Conservation (phyloP, 441 rosid genomes). For the Eruca vesicaria region DNA sequence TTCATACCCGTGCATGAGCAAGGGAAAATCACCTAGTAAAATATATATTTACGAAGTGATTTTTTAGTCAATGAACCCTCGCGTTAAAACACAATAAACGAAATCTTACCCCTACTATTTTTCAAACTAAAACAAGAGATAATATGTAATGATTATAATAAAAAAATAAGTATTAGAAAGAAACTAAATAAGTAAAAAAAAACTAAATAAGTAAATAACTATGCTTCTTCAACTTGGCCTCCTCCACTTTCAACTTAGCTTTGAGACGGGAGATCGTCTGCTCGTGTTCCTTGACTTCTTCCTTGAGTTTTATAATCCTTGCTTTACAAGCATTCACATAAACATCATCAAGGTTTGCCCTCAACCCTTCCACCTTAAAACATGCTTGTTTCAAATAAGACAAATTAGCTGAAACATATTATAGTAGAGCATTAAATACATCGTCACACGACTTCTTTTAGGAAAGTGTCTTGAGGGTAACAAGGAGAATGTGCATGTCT, state of each 20-base stretch:
- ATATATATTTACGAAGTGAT: too few species aligned
- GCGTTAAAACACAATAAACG: too few species aligned
- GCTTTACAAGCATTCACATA: not conserved
- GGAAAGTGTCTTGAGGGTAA: slow-evolving; percentile 11
- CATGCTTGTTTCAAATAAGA: slow-evolving; percentile 7
- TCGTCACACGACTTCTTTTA: slow-evolving; percentile 7
- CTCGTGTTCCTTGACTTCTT: too few species aligned
- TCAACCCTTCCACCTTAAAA: slow-evolving; percentile 12
- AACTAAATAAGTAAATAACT: not conserved
- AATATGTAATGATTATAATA: too few species aligned
- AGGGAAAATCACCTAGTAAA: too few species aligned
- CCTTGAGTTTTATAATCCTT: too few species aligned
- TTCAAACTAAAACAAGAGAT: too few species aligned
- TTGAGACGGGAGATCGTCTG: not conserved
- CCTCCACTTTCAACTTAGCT: not conserved
- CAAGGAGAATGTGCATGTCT: slow-evolving; percentile 2
- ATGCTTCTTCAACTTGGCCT: too few species aligned
- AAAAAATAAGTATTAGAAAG: too few species aligned
- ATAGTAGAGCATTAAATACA: not conserved
- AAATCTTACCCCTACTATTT: too few species aligned
- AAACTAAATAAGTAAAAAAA: not conserved
- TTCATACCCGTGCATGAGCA: too few species aligned
- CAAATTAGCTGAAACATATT: not conserved
- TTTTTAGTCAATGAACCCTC: too few species aligned
- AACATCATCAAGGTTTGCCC: not conserved